These are phyloP conservation scores for Paspalum notatum DNA, from an alignment of 176 grass and related monocot genomes.

Conservation along the genomic window DNA sequence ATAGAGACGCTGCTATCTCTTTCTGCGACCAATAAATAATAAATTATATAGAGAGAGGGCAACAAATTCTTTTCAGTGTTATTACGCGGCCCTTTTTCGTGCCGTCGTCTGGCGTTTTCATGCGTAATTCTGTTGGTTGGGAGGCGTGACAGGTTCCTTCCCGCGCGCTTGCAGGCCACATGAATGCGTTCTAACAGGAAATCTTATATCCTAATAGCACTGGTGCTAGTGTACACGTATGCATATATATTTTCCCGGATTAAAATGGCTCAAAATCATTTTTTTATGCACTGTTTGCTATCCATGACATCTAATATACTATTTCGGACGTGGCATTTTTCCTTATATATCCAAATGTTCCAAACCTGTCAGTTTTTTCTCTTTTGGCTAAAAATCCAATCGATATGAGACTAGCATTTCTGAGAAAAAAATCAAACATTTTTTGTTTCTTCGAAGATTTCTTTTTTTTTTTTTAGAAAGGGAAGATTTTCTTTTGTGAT, in stretches of 20 bases:
- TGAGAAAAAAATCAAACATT: background rate
- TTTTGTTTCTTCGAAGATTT: background rate
- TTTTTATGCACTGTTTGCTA: too few species aligned
- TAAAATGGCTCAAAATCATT: background rate
- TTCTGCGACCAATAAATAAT: background rate
- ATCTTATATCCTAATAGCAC: background rate
- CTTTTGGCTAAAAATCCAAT: too few species aligned
- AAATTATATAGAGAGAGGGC: too few species aligned
- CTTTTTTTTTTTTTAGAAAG: background rate
- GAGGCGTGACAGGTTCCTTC: conserved; percentile 37
- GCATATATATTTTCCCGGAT: background rate
- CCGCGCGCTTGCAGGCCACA: conserved; percentile 25
- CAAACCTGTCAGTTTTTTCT: too few species aligned
- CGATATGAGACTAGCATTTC: too few species aligned
- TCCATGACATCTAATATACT: too few species aligned
- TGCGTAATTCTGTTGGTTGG: conserved; percentile 32
- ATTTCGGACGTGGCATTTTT: too few species aligned
- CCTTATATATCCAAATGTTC: too few species aligned
- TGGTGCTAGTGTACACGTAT: background rate
- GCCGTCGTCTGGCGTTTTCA: background rate
- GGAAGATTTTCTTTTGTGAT: background rate
- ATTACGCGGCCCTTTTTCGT: background rate
- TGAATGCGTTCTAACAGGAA: conserved; percentile 21
- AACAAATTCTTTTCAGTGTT: background rate
- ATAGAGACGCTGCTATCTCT: background rate